Percentiles rank a stretch among this genome's conserved stretches.
These are phyloP conservation scores for Malassezia dermatis DNA, from an alignment of 1,284 basidiomycete genomes.

Conservation along the genomic window DNA sequence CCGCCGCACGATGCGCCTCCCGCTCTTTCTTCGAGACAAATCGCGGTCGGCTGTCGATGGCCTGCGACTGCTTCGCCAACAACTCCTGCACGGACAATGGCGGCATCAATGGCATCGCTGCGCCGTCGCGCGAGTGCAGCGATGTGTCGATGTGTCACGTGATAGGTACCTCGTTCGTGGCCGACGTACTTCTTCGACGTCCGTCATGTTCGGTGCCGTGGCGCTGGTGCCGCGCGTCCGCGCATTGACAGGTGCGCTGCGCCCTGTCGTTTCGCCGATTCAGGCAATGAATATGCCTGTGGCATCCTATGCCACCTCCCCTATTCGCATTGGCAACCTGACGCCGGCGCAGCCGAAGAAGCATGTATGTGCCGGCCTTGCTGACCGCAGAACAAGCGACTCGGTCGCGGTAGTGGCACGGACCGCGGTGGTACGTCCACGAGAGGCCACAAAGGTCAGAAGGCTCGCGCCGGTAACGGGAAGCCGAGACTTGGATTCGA, in stretches of 20 bases:
- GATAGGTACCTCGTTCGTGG: background rate
- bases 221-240: conserved; percentile 6
- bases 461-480: conserved; percentile 81
- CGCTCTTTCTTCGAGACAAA: conserved; percentile 13
- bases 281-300: background rate
- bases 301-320: background rate
- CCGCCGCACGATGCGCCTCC: conserved; percentile 3
- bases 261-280: background rate
- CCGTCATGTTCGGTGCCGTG: background rate
- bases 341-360: conserved; percentile 15
- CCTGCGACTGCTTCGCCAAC: conserved; percentile 3
- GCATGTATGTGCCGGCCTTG: background rate
- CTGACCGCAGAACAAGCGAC: conserved; percentile 63
- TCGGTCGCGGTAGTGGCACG: conserved; percentile 83
- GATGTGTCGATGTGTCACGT: background rate
- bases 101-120: background rate
- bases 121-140: background rate
- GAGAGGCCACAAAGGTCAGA: conserved; percentile 90
- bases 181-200: background rate
- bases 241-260: background rate
- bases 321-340: conserved; percentile 16
- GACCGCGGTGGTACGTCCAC: conserved; percentile 83
- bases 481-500: conserved; percentile 70
- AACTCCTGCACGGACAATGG: conserved; percentile 16
- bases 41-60: background rate